These are phyloP conservation scores for Nakazawaea wyomingensis DNA, from an alignment of 805 yeast species.

Conservation along the genomic window DNA sequence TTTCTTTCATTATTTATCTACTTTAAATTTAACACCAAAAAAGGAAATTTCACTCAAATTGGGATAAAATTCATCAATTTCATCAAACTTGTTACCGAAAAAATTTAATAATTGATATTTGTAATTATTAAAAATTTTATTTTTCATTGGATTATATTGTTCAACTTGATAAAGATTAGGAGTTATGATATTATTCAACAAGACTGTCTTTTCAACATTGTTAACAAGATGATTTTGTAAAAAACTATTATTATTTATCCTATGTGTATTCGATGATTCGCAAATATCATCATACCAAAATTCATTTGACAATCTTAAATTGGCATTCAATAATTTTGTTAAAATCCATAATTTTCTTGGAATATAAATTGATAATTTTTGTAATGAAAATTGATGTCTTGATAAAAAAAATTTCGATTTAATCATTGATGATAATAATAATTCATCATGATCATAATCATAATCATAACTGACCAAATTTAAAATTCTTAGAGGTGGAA, in stretches of 20 bases:
- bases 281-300: constrained; percentile 2
- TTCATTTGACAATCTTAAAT: background rate
- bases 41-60: constrained; percentile 1
- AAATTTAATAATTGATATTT: constrained; percentile 11
- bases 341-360: constrained; percentile 1
- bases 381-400: constrained; percentile 2
- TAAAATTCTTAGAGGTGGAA: constrained; percentile 8
- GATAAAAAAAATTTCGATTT: no score
- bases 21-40: constrained; percentile 4
- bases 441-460: no score
- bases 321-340: background rate
- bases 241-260: background rate
- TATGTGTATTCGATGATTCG: no score
- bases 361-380: constrained; percentile 2
- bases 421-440: no score
- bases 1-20: no score
- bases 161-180: constrained; percentile 2
- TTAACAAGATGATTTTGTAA: constrained; percentile 4
- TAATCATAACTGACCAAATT: constrained; percentile 1
- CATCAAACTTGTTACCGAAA: constrained; percentile 9
- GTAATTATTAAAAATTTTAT: background rate
- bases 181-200: constrained; percentile 2
- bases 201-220: background rate
- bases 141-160: background rate
- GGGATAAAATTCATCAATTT: constrained; percentile 1